Evolutionary conservation across 805 yeast species (phyloP).

Genomic region (Pichia insulana): DNA sequence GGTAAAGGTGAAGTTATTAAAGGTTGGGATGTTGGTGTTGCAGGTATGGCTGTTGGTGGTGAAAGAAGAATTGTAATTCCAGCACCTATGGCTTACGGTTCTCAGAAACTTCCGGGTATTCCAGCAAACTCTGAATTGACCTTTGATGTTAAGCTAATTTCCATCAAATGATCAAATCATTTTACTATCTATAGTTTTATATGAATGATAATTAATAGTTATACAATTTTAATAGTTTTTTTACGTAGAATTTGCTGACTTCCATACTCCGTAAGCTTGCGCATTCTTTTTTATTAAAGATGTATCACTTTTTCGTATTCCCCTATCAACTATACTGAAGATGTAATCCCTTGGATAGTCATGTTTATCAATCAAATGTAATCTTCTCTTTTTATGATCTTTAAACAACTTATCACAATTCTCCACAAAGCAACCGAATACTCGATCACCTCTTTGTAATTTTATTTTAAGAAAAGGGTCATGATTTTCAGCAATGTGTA

Average conservation of each 20-base stretch:
- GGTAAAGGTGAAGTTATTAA: slow-evolving; percentile 98
- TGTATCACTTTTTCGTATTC: slow-evolving; percentile 16
- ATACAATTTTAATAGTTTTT: no score
- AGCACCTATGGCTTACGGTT: slow-evolving; percentile 94
- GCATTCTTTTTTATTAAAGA: slow-evolving; percentile 17
- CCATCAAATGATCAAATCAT: slow-evolving; percentile 49
- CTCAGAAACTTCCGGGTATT: slow-evolving; percentile 88
- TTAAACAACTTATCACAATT: slow-evolving; percentile 34
- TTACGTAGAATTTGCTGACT: slow-evolving; percentile 6
- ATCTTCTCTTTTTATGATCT: slow-evolving; percentile 32
- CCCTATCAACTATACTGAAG: slow-evolving; percentile 24
- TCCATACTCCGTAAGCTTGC: slow-evolving; percentile 12
- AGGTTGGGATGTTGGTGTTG: slow-evolving; percentile 98
- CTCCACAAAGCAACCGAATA: slow-evolving; percentile 35
- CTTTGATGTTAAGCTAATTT: slow-evolving; percentile 89
- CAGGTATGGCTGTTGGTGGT: slow-evolving; percentile 98
- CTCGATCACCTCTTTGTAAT: slow-evolving; percentile 31
- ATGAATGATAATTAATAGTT: no score
- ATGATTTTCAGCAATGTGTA: slow-evolving; percentile 47
- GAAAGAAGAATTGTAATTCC: slow-evolving; percentile 97
- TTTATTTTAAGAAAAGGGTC: slow-evolving; percentile 36
- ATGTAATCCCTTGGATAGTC: slow-evolving; percentile 34
- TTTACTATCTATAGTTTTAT: no score
- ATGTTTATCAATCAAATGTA: slow-evolving; percentile 45
- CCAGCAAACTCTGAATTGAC: slow-evolving; percentile 97